Evolutionary conservation across 2,329 filamentous ascomycete species (phyloP).

Genomic region (Ascosphaera pollenicola): DNA sequence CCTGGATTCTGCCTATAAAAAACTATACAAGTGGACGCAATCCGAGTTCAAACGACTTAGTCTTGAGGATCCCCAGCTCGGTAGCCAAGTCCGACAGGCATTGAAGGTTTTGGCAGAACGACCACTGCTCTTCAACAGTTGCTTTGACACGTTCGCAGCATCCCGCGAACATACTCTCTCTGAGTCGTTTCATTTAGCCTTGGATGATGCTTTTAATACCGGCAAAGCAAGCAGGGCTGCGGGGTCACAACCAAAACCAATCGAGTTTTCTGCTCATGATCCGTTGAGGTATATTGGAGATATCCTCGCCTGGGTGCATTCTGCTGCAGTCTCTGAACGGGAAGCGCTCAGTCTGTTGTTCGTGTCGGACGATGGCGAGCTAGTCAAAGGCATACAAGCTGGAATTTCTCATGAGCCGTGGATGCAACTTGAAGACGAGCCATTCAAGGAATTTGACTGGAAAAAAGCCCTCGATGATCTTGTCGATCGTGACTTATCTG

Average conservation of each 20-base stretch:
- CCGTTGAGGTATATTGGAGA: slow-evolving; percentile 80
- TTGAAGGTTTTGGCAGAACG: slow-evolving; percentile 73
- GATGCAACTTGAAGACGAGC: slow-evolving; percentile 37
- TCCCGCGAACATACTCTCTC: slow-evolving; percentile 69
- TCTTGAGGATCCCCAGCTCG: slow-evolving; percentile 84
- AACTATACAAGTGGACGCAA: slow-evolving; percentile 88
- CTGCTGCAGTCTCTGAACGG: slow-evolving; percentile 76
- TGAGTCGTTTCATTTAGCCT: slow-evolving; percentile 68
- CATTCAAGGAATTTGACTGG: slow-evolving; percentile 41
- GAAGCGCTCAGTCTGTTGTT: slow-evolving; percentile 86
- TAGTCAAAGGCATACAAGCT: slow-evolving; percentile 58
- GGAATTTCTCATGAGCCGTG: slow-evolving; percentile 69
- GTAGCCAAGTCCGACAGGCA: slow-evolving; percentile 58
- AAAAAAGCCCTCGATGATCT: slow-evolving; percentile 63
- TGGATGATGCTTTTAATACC: slow-evolving; percentile 48
- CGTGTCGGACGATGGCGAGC: slow-evolving; percentile 71
- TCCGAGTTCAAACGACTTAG: slow-evolving; percentile 82
- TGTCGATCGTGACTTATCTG: slow-evolving; percentile 64
- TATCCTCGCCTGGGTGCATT: slow-evolving; percentile 95
- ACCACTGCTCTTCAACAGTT: slow-evolving; percentile 78
- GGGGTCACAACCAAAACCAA: slow-evolving; percentile 40
- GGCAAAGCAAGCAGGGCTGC: slow-evolving; percentile 37
- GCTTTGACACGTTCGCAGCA: slow-evolving; percentile 80
- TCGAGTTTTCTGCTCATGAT: slow-evolving; percentile 84
- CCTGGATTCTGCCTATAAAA: slow-evolving; percentile 79